phyloP scores from a whole-genome alignment of 2,329 filamentous ascomycete genomes.

The Pseudogymnoascus sp. region DNA sequence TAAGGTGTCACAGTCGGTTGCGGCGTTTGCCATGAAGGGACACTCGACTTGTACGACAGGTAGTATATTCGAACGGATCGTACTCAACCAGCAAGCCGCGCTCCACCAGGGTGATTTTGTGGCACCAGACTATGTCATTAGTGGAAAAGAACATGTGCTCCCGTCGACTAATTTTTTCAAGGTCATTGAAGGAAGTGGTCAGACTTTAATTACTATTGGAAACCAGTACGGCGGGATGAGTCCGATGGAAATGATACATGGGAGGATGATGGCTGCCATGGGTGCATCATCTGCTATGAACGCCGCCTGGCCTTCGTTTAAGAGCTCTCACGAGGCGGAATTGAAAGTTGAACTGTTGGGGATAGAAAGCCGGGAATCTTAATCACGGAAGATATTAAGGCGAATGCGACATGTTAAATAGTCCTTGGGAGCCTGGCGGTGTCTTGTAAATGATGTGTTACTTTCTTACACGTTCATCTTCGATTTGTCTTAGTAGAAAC shows the following conservation, averaged over 20 bases:
- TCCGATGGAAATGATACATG: background rate
- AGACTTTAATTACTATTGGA: background rate
- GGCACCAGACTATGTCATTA: background rate
- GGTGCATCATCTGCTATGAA: background rate
- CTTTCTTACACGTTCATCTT: background rate
- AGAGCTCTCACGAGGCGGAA: background rate
- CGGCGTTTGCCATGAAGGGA: background rate
- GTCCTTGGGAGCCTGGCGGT: background rate
- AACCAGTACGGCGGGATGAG: background rate
- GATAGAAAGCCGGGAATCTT: background rate
- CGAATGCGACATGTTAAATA: background rate
- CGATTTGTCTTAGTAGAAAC: too few species aligned
- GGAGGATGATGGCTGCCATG: background rate
- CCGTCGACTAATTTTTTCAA: background rate
- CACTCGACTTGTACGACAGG: background rate
- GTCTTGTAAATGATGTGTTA: background rate
- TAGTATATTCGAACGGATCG: background rate
- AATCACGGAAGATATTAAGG: background rate
- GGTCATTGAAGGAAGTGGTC: background rate
- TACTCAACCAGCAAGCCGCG: background rate
- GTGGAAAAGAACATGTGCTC: background rate
- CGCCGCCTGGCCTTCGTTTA: background rate
- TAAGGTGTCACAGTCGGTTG: background rate
- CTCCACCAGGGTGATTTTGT: background rate
- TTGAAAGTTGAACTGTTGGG: background rate